Evolutionary conservation across 2,329 filamentous ascomycete species (phyloP), one percentile per base, ranked within the genome.

Genomic region (Akanthomyces dipterigenus): DNA sequence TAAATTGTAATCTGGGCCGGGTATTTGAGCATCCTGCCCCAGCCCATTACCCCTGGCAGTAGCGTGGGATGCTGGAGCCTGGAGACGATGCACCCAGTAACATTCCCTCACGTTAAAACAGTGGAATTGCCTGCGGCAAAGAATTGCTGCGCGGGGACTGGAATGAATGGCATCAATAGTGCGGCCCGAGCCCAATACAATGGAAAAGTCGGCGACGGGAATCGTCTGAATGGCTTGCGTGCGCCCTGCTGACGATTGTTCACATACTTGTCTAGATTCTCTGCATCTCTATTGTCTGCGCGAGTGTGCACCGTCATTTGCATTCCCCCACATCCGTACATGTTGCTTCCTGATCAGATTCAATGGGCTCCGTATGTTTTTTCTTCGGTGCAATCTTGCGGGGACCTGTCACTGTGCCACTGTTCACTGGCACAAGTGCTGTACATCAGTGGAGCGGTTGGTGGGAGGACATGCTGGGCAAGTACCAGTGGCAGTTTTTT

Each of bases 31-130:
- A 45, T n/a, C n/a, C 9, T 28, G 20, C 20, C 20, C 28, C 12
- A 11, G 49, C 50, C 34, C 50, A 50, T 54, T 40, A 54, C 50
- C 50, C 50, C 50, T 54, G 50, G 34, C 50, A 54, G 50, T 54
- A 54, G 50, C 34, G 50, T 18, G 28, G 28, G 28, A 34, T 28
- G 6, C 14, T 24, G 22, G 18, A 48, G 4, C 3, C 3, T 26
- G n/a, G n/a, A n/a, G n/a, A n/a, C n/a, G n/a, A n/a, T n/a, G n/a
- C n/a, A 31, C 31, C 34, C 20, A 24, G 20, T 26, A n/a, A n/a
- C n/a, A 40, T 54, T 54, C 16, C 20, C 8, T 53, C 31, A 53
- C 14, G 49, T 54, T 26, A 40, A 54, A 54, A 54, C 12, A 54
- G 50, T 40, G 50, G 50, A 6, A 20, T 20, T 24, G 2, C 6